Percentiles rank a stretch among this genome's conserved stretches.
Conservation (phyloP, 2,329 filamentous ascomycete species). For the Pestalotiopsis sp. region DNA sequence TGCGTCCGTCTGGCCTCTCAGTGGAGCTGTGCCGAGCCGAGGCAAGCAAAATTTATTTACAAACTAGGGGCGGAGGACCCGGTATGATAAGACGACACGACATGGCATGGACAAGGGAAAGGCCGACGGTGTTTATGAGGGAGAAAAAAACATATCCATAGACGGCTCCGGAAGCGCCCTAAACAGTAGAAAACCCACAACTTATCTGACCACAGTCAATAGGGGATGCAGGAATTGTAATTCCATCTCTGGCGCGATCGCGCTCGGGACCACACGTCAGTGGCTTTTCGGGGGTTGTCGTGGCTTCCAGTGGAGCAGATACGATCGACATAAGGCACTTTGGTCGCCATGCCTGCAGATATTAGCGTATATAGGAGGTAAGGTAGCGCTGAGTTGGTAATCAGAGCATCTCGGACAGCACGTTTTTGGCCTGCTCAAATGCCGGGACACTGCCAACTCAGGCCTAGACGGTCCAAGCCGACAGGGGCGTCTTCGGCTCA, state of each 20-base stretch:
- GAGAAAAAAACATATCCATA: not conserved
- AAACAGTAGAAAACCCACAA: not conserved
- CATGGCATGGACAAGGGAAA: conserved; percentile 1
- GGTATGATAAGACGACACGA: conserved; percentile 9
- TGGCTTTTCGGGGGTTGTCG: not conserved
- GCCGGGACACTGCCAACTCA: not conserved
- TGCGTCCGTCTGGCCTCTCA: not conserved
- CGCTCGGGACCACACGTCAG: conserved; percentile 4
- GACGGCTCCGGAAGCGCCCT: not conserved
- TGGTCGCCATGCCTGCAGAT: not conserved
- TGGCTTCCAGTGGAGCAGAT: not conserved
- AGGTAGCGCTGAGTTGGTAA: not conserved
- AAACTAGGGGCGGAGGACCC: conserved; percentile 1
- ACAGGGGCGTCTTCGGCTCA: not conserved
- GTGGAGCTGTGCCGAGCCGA: conserved; percentile 9
- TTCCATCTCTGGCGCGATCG: conserved; percentile 5
- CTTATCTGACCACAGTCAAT: conserved; percentile 1
- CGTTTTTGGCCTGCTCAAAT: not conserved
- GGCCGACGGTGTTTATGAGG: conserved; percentile 4
- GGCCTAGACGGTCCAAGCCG: not conserved
- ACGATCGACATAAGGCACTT: conserved; percentile 2
- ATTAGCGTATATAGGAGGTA: not conserved
- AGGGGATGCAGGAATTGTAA: conserved; percentile 6
- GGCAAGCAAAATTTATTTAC: conserved; percentile 6
- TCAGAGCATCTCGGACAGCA: not conserved